Base-by-base conservation (phyloP, 2,329 filamentous ascomycete species). In the Pyrenochaeta sp. region DNA sequence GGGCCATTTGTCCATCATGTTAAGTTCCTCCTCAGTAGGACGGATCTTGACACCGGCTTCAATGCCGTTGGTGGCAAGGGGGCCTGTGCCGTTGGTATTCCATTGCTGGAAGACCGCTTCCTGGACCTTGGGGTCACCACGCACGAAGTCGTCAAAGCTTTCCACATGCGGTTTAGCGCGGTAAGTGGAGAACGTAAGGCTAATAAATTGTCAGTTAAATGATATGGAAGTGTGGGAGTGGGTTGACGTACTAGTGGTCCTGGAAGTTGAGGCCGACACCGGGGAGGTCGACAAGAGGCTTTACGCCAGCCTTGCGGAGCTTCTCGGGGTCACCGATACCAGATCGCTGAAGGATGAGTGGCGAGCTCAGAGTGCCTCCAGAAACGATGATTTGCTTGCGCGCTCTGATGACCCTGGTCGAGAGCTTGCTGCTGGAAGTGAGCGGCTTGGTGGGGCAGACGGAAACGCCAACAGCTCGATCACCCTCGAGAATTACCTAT, bases 41-140 rank as follows among this genome's bases (percentile, higher is more conserved):
- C 90, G 83, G 66, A 92, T 83, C 80, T 93, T 93, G 56, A 92
- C 89, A 61, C 90, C 90, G 3, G 89, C 89, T 0, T 93, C 90
- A 59, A 93, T 92, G 56, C 88, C 90, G 67, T 92, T 92, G 42
- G 90, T 92, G 1, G 90, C 83, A 33, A 92, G 79, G 1, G 90
- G 90, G 0, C 90, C 90, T 2, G 90, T 93, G 2, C 90, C 90
- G 67, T 92, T 92, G 57, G 87, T 75, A 56, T 91, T 87, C 90
- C 90, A 93, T 71, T 92, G 89, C 1, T 91, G 83, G 56, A 86
- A 92, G 7, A 92, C 87, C 59, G 77, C 83, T 76, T 91, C 89
- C 73, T 94, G 90, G 0, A 87, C 82, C 51, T 88, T 85, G 0
- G 89, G 88, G 31, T 89, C 88, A 35, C 90, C 90, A 43, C 90